A percentile compares a stretch with the other conserved stretches of the same genome.
Conservation (phyloP, 2,329 filamentous ascomycete species). For the Ceratocystis cubensis region DNA sequence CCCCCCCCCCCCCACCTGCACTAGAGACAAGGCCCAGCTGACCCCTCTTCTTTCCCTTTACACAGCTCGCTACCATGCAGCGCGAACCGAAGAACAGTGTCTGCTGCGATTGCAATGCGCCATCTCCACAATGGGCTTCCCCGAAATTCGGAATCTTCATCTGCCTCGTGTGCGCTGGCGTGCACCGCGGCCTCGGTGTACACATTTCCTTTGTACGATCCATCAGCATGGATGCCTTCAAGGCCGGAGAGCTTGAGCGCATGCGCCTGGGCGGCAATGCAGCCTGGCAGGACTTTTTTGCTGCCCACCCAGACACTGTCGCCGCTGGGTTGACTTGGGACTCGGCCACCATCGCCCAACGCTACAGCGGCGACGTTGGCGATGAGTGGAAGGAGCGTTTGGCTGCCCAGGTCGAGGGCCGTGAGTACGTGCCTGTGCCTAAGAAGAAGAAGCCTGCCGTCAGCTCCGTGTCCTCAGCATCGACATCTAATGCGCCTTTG, state of each 20-base stretch:
- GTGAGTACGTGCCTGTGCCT: conserved; percentile 67
- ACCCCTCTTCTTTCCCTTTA: conserved; percentile 9
- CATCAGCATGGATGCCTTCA: conserved; percentile 98
- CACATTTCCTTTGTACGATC: conserved; percentile 97
- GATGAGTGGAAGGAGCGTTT: conserved; percentile 93
- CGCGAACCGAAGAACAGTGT: conserved; percentile 78
- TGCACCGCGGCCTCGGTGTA: conserved; percentile 86
- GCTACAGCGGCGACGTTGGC: conserved; percentile 78
- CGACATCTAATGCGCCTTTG: conserved; percentile 25
- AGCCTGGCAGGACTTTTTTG: conserved; percentile 77
- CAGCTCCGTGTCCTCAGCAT: conserved; percentile 26
- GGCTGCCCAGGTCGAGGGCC: conserved; percentile 74
- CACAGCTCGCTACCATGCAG: conserved; percentile 75
- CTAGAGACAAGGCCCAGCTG: not conserved
- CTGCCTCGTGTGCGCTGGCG: conserved; percentile 88
- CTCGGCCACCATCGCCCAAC: conserved; percentile 75
- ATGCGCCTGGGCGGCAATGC: conserved; percentile 91
- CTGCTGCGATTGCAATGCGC: conserved; percentile 91
- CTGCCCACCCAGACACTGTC: conserved; percentile 53
- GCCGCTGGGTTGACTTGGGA: conserved; percentile 64
- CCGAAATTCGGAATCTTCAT: conserved; percentile 99
- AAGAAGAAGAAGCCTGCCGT: conserved; percentile 39
- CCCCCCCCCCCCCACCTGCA: not conserved
- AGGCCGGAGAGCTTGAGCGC: conserved; percentile 77
- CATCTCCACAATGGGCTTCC: conserved; percentile 93